phyloP scores from a whole-genome alignment of 176 grass and related monocot genomes.

The Musa acuminata region DNA sequence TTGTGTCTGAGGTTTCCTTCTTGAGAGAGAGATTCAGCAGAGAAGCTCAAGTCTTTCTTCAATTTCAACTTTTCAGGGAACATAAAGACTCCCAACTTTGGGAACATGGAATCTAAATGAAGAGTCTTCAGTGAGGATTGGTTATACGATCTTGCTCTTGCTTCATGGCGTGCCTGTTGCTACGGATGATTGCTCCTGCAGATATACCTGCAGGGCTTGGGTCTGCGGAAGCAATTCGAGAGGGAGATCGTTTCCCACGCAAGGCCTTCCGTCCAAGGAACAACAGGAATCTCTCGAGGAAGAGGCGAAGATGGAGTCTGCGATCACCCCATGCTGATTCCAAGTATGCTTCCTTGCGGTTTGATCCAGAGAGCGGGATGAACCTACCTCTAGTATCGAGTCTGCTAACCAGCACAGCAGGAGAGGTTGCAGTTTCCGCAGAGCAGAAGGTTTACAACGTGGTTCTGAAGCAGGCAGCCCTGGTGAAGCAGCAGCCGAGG shows the following conservation, averaged over 20 bases:
- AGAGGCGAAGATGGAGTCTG: slow-evolving; percentile 1
- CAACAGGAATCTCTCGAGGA: neutral
- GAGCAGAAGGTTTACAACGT: slow-evolving; percentile 75
- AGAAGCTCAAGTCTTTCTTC: neutral
- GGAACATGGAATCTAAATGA: no score
- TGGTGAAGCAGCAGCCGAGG: slow-evolving; percentile 29
- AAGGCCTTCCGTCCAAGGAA: neutral
- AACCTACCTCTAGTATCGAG: slow-evolving; percentile 12
- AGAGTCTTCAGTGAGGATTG: neutral
- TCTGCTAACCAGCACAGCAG: slow-evolving; percentile 19
- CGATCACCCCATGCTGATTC: slow-evolving; percentile 30
- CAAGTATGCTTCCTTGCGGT: slow-evolving; percentile 27
- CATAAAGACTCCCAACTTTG: no score
- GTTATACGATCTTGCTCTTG: neutral
- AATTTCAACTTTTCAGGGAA: no score
- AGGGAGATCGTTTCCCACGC: neutral
- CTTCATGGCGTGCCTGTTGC: neutral
- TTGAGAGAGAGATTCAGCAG: neutral
- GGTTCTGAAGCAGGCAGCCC: slow-evolving; percentile 68
- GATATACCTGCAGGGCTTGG: neutral
- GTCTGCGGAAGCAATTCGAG: neutral
- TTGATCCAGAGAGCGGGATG: slow-evolving; percentile 22
- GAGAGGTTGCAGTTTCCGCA: slow-evolving; percentile 27
- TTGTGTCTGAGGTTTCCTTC: no score
- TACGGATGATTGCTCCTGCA: slow-evolving; percentile 1